Evolutionary conservation across 768 basidiomycete genomes (phyloP), one percentile per base, ranked within the genome.

Genomic region (Cubamyces lactineus): DNA sequence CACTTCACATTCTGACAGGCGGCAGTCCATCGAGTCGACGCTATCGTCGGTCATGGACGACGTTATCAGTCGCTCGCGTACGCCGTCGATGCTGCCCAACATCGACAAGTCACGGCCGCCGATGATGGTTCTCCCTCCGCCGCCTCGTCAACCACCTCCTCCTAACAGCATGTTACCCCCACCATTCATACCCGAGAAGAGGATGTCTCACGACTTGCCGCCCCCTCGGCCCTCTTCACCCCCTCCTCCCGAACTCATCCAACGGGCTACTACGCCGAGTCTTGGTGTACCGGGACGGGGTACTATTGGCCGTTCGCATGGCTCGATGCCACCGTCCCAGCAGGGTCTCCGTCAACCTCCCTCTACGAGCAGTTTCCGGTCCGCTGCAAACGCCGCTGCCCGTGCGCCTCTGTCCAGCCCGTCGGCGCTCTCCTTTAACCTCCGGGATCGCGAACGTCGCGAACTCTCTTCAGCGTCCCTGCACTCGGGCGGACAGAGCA

Each of bases 161-260:
- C 91, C 92, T 5, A 79, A 83, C 2, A 78, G 69, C 66, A 90
- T 92, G 91, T 85, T 79, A 16, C 92, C 92, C 12, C 92, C 92
- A 1, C 68, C 81, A 15, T 89, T 88, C 71, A 84, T 94, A 65
- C 91, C 92, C 24, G 90, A 92, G 21, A 81, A 82, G 70, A 84
- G 82, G 66, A 66, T 80, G 48, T 78, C 82, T 5, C 76, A 80
- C 46, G 88, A 89, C 64, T 74, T 76, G 5, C 90, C 91, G 12
- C 95, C 96, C 0, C 89, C 92, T 28, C 82, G 96, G 46, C 96
- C 96, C 0, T 89, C 87, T 3, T 98, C 96, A 0, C 96, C 96
- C 1, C 96, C 95, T 5, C 96, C 95, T 17, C 79, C 89, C 17
- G 95, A 98, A 59, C 89, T 97, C 70, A 87, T 97, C 63, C 89